These are phyloP conservation scores for Skeletonema menzelii DNA, from an alignment of 108 stramenopile species.

Conservation along the genomic window DNA sequence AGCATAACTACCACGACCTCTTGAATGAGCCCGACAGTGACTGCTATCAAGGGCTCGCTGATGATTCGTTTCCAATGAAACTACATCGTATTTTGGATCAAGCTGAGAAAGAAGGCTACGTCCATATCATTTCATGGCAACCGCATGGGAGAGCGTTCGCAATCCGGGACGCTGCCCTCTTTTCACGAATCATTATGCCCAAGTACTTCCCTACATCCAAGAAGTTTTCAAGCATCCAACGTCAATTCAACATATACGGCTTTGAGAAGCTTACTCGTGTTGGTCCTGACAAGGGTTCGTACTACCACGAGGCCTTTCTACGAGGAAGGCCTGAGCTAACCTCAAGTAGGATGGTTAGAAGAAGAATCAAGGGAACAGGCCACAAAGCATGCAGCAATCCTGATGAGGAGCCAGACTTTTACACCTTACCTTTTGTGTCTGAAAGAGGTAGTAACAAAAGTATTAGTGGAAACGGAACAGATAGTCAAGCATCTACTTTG, in stretches of 20 bases:
- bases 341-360: constrained; percentile 49
- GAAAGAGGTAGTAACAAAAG: not conserved
- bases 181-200: constrained; percentile 32
- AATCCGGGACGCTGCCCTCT: constrained; percentile 25
- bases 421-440: constrained; percentile 7
- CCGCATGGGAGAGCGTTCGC: constrained; percentile 43
- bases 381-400: constrained; percentile 43
- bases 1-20: constrained; percentile 77
- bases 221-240: constrained; percentile 54
- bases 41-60: not conserved
- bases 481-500: not conserved
- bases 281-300: constrained; percentile 46
- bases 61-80: constrained; percentile 35
- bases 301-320: constrained; percentile 60
- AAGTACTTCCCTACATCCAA: constrained; percentile 35
- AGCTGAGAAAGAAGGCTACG: constrained; percentile 23
- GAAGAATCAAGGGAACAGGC: constrained; percentile 60
- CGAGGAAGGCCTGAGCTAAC: constrained; percentile 53
- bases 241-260: constrained; percentile 68
- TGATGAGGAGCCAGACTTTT: constrained; percentile 42
- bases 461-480: not conserved
- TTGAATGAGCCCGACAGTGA: constrained; percentile 34
- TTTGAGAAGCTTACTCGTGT: constrained; percentile 51
- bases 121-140: constrained; percentile 54
- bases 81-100: constrained; percentile 34